Evolutionary conservation across 352 stramenopile species (phyloP), one percentile per base, ranked within the genome.

Genomic region (Phytophthora agathidicida): DNA sequence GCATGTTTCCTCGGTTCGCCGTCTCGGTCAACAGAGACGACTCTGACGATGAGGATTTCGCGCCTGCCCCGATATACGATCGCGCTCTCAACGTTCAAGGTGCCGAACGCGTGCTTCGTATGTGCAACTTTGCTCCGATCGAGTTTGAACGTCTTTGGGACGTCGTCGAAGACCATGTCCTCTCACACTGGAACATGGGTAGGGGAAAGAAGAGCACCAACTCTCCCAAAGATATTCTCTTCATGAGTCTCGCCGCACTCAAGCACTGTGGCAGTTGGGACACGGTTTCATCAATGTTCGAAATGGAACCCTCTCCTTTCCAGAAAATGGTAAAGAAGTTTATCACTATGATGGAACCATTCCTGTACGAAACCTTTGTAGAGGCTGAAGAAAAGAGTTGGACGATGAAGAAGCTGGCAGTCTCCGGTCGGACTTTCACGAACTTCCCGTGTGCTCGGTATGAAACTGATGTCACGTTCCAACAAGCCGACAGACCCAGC

Each of bases 241-340:
- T 48, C 17, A 35, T 58, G 49, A 24, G 22, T 3, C 27, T 48
- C 11, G 36, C 37, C 5, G 37, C 20, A 2, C n/a, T 55, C 3
- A 55, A 55, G 16, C 33, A 55, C 24, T 55, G 33, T 26, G 22
- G 24, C n/a, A 44, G 38, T n/a, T 59, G 30, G 49, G 36, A 48
- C 9, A 32, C 19, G 0, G 49, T 49, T 0, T 36, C 28, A 4
- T 9, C n/a, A 3, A 33, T 43, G 19, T 59, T 59, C 10, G 14
- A 43, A 0, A 41, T 35, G 8, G 9, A 30, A 11, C 27, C 32
- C 1, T 45, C 28, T 9, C n/a, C 30, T 0, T 55, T 55, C 14
- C 47, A 56, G 26, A 56, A 46, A 17, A 46, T 39, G 35, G 9
- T 56, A 0, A 54, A 31, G 1, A 37, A 36, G 46, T 35, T 36